Conservation (phyloP, 257 asterid species). For the Parsonsia alboflavescens region DNA sequence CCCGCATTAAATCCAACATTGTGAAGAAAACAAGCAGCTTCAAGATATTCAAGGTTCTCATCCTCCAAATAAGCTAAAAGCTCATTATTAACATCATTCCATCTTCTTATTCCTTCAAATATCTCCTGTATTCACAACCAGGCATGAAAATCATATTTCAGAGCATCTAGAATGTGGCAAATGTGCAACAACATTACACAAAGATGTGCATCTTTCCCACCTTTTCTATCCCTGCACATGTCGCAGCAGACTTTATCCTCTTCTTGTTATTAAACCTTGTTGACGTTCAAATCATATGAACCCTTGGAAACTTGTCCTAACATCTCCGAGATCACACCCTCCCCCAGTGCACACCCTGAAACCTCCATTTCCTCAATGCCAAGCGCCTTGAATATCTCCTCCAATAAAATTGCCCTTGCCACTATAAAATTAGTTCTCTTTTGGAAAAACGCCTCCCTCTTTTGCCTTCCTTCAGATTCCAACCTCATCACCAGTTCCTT, state of each 20-base stretch:
- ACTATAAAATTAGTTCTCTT: conserved; percentile 54
- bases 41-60: conserved; percentile 68
- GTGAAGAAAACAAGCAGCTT: conserved; percentile 85
- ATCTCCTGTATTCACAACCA: conserved; percentile 49
- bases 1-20: conserved; percentile 59
- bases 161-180: neutral
- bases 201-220: conserved; percentile 25
- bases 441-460: conserved; percentile 39
- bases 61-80: conserved; percentile 37
- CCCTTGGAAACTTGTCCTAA: conserved; percentile 37
- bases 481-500: conserved; percentile 44
- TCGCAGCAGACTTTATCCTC: conserved; percentile 56
- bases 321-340: conserved; percentile 72
- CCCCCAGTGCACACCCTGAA: conserved; percentile 69
- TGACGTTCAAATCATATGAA: conserved; percentile 42
- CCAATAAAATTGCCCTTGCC: conserved; percentile 62
- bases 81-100: conserved; percentile 25
- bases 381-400: conserved; percentile 49
- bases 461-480: conserved; percentile 39
- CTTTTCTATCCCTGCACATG: conserved; percentile 53
- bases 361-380: conserved; percentile 67
- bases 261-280: conserved; percentile 56
- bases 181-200: conserved; percentile 5
- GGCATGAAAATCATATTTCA: conserved; percentile 16
- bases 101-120: conserved; percentile 51